A percentile compares a stretch with the other conserved stretches of the same genome.
Conservation (phyloP, 1,284 basidiomycete genomes). For the Cystobasidium slooffiae region DNA sequence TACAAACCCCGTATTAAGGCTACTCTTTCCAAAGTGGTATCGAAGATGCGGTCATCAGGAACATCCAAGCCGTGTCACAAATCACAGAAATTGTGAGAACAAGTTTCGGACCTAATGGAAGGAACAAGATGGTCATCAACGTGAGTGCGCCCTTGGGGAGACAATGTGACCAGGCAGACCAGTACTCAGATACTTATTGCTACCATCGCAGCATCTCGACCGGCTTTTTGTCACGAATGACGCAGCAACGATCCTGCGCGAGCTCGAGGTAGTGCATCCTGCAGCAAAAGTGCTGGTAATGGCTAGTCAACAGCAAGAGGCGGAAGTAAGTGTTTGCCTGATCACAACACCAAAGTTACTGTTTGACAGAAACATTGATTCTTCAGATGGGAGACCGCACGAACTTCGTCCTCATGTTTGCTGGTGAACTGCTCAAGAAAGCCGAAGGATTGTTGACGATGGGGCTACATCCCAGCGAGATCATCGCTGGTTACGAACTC, state of each 20-base stretch:
- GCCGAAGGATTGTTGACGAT: slow-evolving; percentile 91
- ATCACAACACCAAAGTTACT: not conserved
- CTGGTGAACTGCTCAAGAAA: slow-evolving; percentile 92
- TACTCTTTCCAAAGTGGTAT: slow-evolving; percentile 53
- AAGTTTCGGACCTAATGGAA: slow-evolving; percentile 63
- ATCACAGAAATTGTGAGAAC: slow-evolving; percentile 94
- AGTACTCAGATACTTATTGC: not conserved
- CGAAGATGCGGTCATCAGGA: slow-evolving; percentile 55
- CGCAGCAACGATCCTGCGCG: slow-evolving; percentile 97
- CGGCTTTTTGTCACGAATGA: slow-evolving; percentile 96
- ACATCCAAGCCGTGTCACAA: slow-evolving; percentile 73
- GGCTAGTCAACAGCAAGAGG: slow-evolving; percentile 95
- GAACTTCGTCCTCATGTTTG: slow-evolving; percentile 92
- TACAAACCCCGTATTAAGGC: slow-evolving; percentile 24
- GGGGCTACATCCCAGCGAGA: slow-evolving; percentile 88
- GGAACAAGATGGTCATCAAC: slow-evolving; percentile 95
- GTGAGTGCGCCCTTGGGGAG: not conserved
- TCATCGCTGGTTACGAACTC: slow-evolving; percentile 94
- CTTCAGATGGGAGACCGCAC: slow-evolving; percentile 91
- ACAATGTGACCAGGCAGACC: not conserved
- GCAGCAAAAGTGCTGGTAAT: slow-evolving; percentile 96
- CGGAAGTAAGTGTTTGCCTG: slow-evolving; percentile 67
- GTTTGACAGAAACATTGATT: not conserved
- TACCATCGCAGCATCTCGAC: slow-evolving; percentile 69
- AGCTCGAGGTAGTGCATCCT: slow-evolving; percentile 97